Evolutionary conservation across 2,329 filamentous ascomycete genomes (phyloP), one percentile per base, ranked within the genome.

Genomic region (Alternaria triticimaculans): DNA sequence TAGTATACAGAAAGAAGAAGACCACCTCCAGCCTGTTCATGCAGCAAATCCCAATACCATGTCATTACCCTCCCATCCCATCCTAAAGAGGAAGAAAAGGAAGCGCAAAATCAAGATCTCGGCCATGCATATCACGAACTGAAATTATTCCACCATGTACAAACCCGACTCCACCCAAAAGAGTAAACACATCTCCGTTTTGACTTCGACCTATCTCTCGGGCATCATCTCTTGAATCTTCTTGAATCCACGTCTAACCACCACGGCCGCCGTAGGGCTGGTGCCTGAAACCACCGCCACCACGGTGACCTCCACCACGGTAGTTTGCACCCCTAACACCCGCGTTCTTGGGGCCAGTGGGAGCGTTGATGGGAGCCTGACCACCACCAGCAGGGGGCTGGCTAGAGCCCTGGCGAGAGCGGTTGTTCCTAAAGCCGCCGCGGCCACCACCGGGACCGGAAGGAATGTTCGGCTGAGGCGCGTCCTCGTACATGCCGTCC

Each of bases 401-500:
- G 71, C 75, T 77, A 30, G 75, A 72, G 46, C 75, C 77, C 60
- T 75, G 75, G 60, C 79, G 79, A 66, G 80, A 80, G 60, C 76
- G 78, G 64, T 71, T 79, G 72, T 72, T 78, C 50, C 64, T 55
- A 46, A 66, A 80, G 55, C 80, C 70, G 54, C 82, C 81, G 81
- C 83, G 62, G 55, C 72, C 56, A 7, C 60, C 74, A 60, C 82
- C 81, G 55, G 85, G 84, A 50, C 84, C 86, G 15, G 82, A 84
- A 71, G 82, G 84, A 70, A 90, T 87, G 72, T 90, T 90, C 6
- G 93, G 93, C 77, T 95, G 93, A 15, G 94, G 94, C 2, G 94
- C 92, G 78, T 97, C 95, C 78, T 98, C 95, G 80, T 97, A 98
- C 94, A 97, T 97, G 75, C 95, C 95, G 80, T 98, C 95, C 94